phyloP scores from a whole-genome alignment of 768 basidiomycete species.

The Boletus tomentosulus region DNA sequence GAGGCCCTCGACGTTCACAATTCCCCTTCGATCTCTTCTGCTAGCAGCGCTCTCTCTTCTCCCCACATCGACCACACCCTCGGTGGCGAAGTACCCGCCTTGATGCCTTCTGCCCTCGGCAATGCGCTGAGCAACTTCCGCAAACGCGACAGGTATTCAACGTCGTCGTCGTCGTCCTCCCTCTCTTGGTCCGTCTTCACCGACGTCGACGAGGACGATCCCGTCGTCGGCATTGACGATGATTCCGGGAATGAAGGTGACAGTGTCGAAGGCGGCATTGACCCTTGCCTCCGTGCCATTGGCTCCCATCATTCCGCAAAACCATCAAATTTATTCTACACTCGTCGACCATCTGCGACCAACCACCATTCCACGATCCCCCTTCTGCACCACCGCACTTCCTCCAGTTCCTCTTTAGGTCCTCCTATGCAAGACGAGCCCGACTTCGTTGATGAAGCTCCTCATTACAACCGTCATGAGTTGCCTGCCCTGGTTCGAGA shows the following conservation, averaged over 20 bases:
- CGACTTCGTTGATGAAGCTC: constrained; percentile 35
- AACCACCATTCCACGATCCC: constrained; percentile 64
- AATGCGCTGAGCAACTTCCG: constrained; percentile 44
- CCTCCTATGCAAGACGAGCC: constrained; percentile 42
- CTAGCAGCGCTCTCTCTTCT: constrained; percentile 65
- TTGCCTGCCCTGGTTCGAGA: constrained; percentile 27
- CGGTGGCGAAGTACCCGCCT: constrained; percentile 63
- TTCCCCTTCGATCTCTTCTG: constrained; percentile 62
- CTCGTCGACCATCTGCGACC: constrained; percentile 66
- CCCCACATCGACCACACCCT: constrained; percentile 52
- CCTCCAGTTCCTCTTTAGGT: constrained; percentile 35
- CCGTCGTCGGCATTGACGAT: constrained; percentile 32
- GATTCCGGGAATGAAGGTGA: constrained; percentile 30
- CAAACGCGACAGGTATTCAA: constrained; percentile 47
- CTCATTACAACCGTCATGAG: constrained; percentile 27
- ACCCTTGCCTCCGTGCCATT: constrained; percentile 42
- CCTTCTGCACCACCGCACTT: constrained; percentile 49
- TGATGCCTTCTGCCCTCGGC: constrained; percentile 56
- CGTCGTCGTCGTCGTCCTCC: constrained; percentile 66
- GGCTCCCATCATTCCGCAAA: constrained; percentile 32
- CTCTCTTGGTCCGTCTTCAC: constrained; percentile 61
- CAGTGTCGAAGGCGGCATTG: constrained; percentile 32
- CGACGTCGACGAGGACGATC: constrained; percentile 57
- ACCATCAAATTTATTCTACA: constrained; percentile 53
- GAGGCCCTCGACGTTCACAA: constrained; percentile 52